phyloP scores from a whole-genome alignment of 1,284 basidiomycete species.

The Naganishia liquefaciens region DNA sequence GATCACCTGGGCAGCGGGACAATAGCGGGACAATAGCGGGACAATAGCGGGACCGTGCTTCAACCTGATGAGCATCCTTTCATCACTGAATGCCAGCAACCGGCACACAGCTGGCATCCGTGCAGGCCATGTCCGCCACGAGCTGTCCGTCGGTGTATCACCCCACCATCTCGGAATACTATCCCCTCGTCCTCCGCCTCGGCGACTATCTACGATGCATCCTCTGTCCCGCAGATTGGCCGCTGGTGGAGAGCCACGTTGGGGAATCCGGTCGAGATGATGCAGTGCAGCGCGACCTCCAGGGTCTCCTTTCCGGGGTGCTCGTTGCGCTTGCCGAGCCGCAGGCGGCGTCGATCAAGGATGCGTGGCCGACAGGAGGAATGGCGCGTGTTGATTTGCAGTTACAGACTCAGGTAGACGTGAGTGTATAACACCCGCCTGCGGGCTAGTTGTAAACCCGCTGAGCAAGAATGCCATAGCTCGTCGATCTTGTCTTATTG shows the following conservation, averaged over 20 bases:
- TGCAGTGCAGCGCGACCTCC: background rate
- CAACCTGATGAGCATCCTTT: background rate
- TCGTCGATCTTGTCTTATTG: constrained; percentile 15
- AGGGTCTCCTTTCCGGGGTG: constrained; percentile 1
- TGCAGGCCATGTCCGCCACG: background rate
- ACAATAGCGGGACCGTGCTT: background rate
- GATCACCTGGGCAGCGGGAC: background rate
- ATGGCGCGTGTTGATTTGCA: background rate
- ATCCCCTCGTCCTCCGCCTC: constrained; percentile 39
- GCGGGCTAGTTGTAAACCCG: background rate
- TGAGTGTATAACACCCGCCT: too few relatives aligned
- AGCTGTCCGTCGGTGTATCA: constrained; percentile 20
- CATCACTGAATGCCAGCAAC: background rate
- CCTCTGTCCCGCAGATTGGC: background rate
- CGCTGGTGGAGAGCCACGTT: background rate
- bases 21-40: background rate
- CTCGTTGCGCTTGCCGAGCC: constrained; percentile 4
- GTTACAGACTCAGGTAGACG: constrained; percentile 16
- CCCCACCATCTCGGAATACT: constrained; percentile 46
- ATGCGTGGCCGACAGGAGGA: background rate
- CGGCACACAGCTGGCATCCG: background rate
- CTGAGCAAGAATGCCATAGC: background rate
- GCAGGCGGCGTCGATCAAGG: background rate
- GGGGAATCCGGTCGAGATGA: background rate
- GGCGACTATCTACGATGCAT: constrained; percentile 31